Percentiles rank a stretch among this genome's conserved stretches.
phyloP scores from a whole-genome alignment of 2,329 filamentous ascomycete genomes.

The Fusarium guadeloupense region DNA sequence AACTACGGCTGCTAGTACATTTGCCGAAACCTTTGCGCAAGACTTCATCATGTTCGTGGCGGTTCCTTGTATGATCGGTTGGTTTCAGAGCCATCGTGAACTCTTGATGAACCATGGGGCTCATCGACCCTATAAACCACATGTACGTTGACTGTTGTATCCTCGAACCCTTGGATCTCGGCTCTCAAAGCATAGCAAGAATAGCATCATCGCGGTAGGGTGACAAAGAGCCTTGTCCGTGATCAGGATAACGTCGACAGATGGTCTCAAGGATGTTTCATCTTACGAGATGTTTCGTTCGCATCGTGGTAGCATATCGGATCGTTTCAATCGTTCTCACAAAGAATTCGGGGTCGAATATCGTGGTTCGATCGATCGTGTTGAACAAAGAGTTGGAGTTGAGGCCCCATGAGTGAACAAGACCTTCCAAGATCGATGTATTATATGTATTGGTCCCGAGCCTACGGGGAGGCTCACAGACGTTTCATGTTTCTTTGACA shows the following conservation, averaged over 20 bases:
- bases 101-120: neutral
- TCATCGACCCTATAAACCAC: constrained; percentile 7
- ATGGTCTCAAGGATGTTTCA: constrained; percentile 3
- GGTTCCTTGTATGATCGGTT: constrained; percentile 13
- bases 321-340: neutral
- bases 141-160: neutral
- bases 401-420: constrained; percentile 6
- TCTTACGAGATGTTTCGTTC: constrained; percentile 1
- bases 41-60: neutral
- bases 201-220: constrained; percentile 13
- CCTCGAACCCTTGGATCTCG: neutral
- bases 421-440: neutral
- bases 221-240: constrained; percentile 21
- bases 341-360: neutral
- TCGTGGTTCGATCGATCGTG: constrained; percentile 1
- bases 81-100: constrained; percentile 6
- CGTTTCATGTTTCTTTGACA: constrained; percentile 23
- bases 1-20: constrained; percentile 5
- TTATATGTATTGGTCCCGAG: constrained; percentile 8
- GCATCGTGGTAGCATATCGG: neutral
- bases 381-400: constrained; percentile 16
- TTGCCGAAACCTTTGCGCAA: constrained; percentile 7
- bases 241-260: neutral
- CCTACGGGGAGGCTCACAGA: neutral
- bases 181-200: constrained; percentile 1